These are phyloP conservation scores for Candida andamanensis DNA, from an alignment of 805 yeast species.

Conservation along the genomic window DNA sequence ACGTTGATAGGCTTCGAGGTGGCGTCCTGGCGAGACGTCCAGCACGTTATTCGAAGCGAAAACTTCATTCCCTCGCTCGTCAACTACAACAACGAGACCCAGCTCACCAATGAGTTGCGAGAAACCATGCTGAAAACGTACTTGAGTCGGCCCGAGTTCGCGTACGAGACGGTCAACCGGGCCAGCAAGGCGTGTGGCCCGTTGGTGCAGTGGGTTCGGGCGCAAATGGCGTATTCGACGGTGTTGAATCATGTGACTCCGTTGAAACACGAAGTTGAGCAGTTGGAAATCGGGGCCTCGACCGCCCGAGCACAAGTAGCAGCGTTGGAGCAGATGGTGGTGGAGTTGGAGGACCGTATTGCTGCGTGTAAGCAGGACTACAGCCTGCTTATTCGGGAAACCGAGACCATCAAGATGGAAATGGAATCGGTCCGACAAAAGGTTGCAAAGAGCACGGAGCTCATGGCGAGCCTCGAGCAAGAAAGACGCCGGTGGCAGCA, in stretches of 20 bases:
- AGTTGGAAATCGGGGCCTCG: conserved; percentile 53
- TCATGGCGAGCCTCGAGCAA: conserved; percentile 57
- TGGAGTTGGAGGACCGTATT: conserved; percentile 65
- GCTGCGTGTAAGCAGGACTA: conserved; percentile 63
- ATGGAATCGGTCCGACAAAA: conserved; percentile 57
- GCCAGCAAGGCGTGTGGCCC: conserved; percentile 98
- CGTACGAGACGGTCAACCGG: conserved; percentile 67
- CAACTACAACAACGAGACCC: conserved; percentile 57
- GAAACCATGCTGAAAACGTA: conserved; percentile 54
- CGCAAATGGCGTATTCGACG: conserved; percentile 74
- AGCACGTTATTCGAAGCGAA: conserved; percentile 71
- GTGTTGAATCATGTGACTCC: conserved; percentile 74
- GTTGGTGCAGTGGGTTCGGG: conserved; percentile 78
- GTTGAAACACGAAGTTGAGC: conserved; percentile 55
- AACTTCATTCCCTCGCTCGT: conserved; percentile 85
- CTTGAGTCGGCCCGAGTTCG: conserved; percentile 59
- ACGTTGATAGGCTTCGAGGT: conserved; percentile 68
- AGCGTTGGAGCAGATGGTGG: conserved; percentile 79
- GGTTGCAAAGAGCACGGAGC: conserved; percentile 54
- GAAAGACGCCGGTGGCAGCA: conserved; percentile 76
- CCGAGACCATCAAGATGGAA: conserved; percentile 69
- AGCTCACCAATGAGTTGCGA: conserved; percentile 51
- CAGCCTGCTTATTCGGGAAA: conserved; percentile 69
- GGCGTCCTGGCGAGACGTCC: conserved; percentile 76
- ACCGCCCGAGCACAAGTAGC: conserved; percentile 62